Conservation (phyloP, 106 monocot species). For the Dioscorea dumetorum region DNA sequence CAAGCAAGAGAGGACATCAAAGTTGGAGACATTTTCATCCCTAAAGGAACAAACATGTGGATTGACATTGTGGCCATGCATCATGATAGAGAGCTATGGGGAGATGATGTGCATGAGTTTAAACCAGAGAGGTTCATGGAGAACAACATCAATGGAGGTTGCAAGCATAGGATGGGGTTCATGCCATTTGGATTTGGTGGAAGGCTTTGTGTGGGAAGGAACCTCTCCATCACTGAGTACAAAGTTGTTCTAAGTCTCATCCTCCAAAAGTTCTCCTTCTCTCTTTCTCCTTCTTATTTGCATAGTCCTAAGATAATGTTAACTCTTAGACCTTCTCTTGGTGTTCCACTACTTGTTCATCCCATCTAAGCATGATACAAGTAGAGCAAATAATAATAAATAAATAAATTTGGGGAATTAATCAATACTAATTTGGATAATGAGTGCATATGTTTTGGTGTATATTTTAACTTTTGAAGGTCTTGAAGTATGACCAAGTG, state of each 20-base stretch:
- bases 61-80: conserved; percentile 64
- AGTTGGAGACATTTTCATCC: conserved; percentile 30
- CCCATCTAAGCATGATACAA: not conserved
- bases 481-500: too few relatives aligned
- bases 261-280: conserved; percentile 34
- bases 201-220: conserved; percentile 61
- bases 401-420: too few relatives aligned
- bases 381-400: too few relatives aligned
- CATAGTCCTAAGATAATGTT: conserved; percentile 55
- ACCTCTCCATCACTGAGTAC: conserved; percentile 53
- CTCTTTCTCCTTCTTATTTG: conserved; percentile 35
- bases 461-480: too few relatives aligned
- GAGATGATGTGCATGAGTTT: conserved; percentile 66
- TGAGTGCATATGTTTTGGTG: too few relatives aligned
- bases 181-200: conserved; percentile 70
- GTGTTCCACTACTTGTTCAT: conserved; percentile 39
- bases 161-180: conserved; percentile 71
- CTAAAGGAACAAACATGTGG: conserved; percentile 81
- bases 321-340: conserved; percentile 44
- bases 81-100: conserved; percentile 66
- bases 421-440: too few relatives aligned
- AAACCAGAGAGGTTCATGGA: conserved; percentile 65
- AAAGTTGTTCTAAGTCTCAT: conserved; percentile 56
- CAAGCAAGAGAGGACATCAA: conserved; percentile 57
- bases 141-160: conserved; percentile 30